Base-by-base conservation (phyloP, 1,139 yeast genomes). In the Pneumocystis jirovecii region DNA sequence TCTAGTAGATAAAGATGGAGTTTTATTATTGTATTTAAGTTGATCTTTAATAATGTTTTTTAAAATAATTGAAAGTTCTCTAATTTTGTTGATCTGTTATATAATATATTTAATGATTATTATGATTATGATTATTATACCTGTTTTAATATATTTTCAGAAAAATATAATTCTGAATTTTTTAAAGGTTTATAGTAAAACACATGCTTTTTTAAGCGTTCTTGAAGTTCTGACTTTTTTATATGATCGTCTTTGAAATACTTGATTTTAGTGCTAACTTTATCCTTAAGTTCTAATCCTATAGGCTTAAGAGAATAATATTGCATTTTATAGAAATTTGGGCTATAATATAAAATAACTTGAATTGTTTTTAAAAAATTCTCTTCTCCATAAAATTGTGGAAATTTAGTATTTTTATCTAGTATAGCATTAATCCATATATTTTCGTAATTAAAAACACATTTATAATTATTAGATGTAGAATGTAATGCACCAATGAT, bases 281-380 rank as follows among this genome's bases (percentile, higher is more conserved):
- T 68, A 70, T 76, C 79, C 1, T 81, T 79, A 1, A 86, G 80
- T 68, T 86, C 90, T 64, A 86, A 80, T 44, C 83, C 79, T 59
- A 86, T 87, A 0, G 97, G 96, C 34, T 80, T 78, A 4, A 87
- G 75, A 0, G 97, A 85, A 70, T 85, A 87, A 73, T 87, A 89
- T 71, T 91, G 96, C 80, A 93, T 81, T 68, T 83, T 81, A 61
- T 79, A 79, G 35, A 87, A 84, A 64, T 83, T 81, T 0, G 97
- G 97, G 0, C 95, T 88, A 44, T 83, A 82, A 73, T 85, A 91
- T 21, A 82, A 71, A 1, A 91, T 78, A 1, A 89, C 72, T 39
- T 79, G 79, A 62, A 76, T 72, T 64, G 42, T 62, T 60, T 71
- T 71, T 60, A 57, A 64, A 57, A 61, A 64, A 50, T 50, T 29